A percentile compares a stretch with the other conserved stretches of the same genome.
Conservation (phyloP, 768 basidiomycete species). For the Termitomyces heimii region DNA sequence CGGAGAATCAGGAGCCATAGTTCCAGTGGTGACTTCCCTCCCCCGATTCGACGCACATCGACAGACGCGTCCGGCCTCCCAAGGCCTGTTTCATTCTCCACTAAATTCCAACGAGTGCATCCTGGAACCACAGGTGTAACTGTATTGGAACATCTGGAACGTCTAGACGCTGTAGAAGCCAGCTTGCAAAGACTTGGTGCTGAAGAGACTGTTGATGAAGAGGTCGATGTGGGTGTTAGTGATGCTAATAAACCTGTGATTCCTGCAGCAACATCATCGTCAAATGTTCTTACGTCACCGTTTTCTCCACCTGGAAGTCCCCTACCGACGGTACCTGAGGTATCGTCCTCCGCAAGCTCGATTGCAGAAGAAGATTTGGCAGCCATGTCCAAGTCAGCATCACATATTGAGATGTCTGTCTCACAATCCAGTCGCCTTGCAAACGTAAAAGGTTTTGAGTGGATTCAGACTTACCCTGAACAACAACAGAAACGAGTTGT, state of each 20-base stretch:
- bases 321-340: slow-evolving; percentile 51
- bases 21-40: slow-evolving; percentile 68
- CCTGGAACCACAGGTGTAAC: slow-evolving; percentile 85
- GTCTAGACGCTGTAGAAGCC: slow-evolving; percentile 77
- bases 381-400: slow-evolving; percentile 71
- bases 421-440: slow-evolving; percentile 27
- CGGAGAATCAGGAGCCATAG: slow-evolving; percentile 53
- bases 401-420: slow-evolving; percentile 55
- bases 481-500: slow-evolving; percentile 48
- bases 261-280: slow-evolving; percentile 19
- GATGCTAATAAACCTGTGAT: slow-evolving; percentile 22
- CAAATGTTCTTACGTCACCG: slow-evolving; percentile 33
- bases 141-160: slow-evolving; percentile 80
- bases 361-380: slow-evolving; percentile 67
- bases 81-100: slow-evolving; percentile 76
- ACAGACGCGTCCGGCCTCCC: slow-evolving; percentile 57
- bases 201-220: slow-evolving; percentile 40
- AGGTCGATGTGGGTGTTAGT: slow-evolving; percentile 61
- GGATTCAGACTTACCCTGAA: slow-evolving; percentile 34
- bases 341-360: slow-evolving; percentile 46
- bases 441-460: slow-evolving; percentile 35
- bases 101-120: slow-evolving; percentile 80
- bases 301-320: slow-evolving; percentile 60
- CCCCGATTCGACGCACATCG: slow-evolving; percentile 58
- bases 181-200: slow-evolving; percentile 69